A percentile compares a stretch with the other conserved stretches of the same genome.
phyloP scores from a whole-genome alignment of 805 yeast genomes.

The Sugiyamaella floridensis region DNA sequence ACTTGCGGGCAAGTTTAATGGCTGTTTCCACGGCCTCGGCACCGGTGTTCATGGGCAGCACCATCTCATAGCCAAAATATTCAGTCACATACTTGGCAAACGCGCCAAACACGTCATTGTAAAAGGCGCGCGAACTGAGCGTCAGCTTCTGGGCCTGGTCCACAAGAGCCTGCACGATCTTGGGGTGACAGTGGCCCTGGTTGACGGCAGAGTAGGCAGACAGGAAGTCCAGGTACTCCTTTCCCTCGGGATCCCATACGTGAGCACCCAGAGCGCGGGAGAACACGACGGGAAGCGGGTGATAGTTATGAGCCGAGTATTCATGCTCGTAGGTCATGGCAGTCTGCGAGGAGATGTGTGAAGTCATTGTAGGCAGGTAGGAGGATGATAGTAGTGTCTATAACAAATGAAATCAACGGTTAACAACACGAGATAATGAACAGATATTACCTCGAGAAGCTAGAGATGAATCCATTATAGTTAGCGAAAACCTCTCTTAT shows the following conservation, averaged over 20 bases:
- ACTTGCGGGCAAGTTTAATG: slow-evolving; percentile 87
- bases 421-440: no score
- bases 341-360: slow-evolving; percentile 53
- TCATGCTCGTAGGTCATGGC: slow-evolving; percentile 64
- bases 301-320: slow-evolving; percentile 95
- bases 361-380: slow-evolving; percentile 5
- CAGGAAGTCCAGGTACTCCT: slow-evolving; percentile 83
- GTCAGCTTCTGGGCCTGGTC: slow-evolving; percentile 85
- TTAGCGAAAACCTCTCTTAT: neutral
- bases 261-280: slow-evolving; percentile 81
- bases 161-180: slow-evolving; percentile 72
- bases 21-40: slow-evolving; percentile 98
- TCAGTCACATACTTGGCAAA: slow-evolving; percentile 86
- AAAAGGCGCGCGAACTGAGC: slow-evolving; percentile 85
- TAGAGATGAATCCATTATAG: neutral
- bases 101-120: slow-evolving; percentile 78
- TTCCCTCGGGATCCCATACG: slow-evolving; percentile 98
- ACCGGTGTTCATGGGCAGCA: slow-evolving; percentile 97
- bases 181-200: slow-evolving; percentile 97
- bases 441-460: no score
- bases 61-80: slow-evolving; percentile 84
- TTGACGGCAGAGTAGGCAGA: slow-evolving; percentile 96
- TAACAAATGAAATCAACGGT: no score
- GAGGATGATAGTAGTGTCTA: neutral
- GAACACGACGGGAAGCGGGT: slow-evolving; percentile 92